Evolutionary conservation across 495 filamentous ascomycete genomes (phyloP), one percentile per base, ranked within the genome.

Genomic region (Annulohypoxylon nitens): DNA sequence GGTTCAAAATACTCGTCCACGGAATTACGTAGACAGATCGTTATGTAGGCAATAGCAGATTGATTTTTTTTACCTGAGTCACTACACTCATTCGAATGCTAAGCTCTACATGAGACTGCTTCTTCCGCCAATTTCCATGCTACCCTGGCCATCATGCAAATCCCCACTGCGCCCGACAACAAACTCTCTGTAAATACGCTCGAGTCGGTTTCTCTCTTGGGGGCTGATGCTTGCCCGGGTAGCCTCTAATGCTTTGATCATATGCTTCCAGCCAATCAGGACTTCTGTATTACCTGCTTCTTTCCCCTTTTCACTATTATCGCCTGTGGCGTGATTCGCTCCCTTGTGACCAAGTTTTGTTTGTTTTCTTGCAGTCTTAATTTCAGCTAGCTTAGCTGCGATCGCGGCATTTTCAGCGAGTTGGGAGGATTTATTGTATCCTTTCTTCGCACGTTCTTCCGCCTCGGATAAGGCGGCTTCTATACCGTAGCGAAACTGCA

Each of bases 181-280:
- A 84, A 99, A 99, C 84, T 98, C 97, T 5, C 86, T 84, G 78
- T 99, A 99, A 66, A 99, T 97, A 5, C 84, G 86, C 76, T 87
- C 86, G 70, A 99, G 76, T 69, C 95, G 86, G 74, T 80, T 84
- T 74, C 90, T 86, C 82, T 99, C 96, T 30, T 92, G 83, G 2
- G 82, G 78, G 68, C 91, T 91, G 47, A 98, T 95, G 76, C 93
- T 97, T n/a, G 90, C 85, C 61, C 95, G 84, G 12, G 97, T 97
- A n/a, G 80, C 90, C 30, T 85, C 85, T 57, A 99, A 85, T 14
- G 92, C 91, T 63, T 89, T 90, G 78, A 90, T 84, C 57, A 99
- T 84, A 81, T 99, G 95, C 66, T 90, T 88, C 96, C 95, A 98
- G 45, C 87, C 83, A 59, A 99, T 94, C 33, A 93, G 84, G 4